Conservation (phyloP, 257 asterid genomes). For the Ehretia macrophylla region DNA sequence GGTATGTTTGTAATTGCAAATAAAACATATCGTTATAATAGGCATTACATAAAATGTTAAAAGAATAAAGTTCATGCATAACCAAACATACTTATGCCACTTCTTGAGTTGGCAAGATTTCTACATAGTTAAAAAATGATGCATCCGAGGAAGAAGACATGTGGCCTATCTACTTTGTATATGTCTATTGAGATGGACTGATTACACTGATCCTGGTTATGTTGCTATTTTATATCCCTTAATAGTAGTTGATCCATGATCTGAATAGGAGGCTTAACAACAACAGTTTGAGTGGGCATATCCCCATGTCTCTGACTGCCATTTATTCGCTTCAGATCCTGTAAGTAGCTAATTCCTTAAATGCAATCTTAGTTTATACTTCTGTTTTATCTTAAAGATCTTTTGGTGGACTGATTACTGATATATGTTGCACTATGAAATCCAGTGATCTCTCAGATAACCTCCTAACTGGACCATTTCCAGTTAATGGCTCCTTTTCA, state of each 20-base stretch:
- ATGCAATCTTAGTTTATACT: conserved; percentile 5
- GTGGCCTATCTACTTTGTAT: too few relatives aligned
- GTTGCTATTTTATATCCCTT: conserved; percentile 1
- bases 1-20: too few relatives aligned
- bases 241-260: conserved; percentile 17
- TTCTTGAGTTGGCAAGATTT: too few relatives aligned
- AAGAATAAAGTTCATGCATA: too few relatives aligned
- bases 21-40: too few relatives aligned
- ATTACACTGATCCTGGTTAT: not conserved
- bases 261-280: conserved; percentile 88
- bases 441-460: conserved; percentile 92
- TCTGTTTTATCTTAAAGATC: not conserved
- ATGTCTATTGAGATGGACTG: too few relatives aligned
- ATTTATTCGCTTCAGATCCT: conserved; percentile 80
- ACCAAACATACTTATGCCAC: too few relatives aligned
- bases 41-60: too few relatives aligned
- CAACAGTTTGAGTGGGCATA: conserved; percentile 66
- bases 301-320: conserved; percentile 62
- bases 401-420: conserved; percentile 5
- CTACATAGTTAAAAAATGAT: too few relatives aligned
- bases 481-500: conserved; percentile 82
- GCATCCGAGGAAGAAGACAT: too few relatives aligned
- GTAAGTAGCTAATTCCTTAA: conserved; percentile 37
- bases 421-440: conserved; percentile 18
- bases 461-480: conserved; percentile 52